Evolutionary conservation across 1,284 basidiomycete species (phyloP), one percentile per base, ranked within the genome.

Genomic region (Trichosporon sp.): DNA sequence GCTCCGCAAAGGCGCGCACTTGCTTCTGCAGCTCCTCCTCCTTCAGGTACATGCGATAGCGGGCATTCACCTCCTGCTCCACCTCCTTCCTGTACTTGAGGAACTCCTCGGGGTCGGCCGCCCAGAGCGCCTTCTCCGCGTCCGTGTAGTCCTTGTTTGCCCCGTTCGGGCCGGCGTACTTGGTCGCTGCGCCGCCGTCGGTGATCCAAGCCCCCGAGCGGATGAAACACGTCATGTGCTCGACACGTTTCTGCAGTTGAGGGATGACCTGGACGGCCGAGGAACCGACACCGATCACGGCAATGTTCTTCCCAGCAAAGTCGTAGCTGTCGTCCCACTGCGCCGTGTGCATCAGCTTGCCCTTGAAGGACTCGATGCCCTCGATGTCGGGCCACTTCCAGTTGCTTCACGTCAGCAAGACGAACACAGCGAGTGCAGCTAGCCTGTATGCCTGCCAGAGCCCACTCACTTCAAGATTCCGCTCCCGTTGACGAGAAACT

Each of bases 401-500:
- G 56, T 68, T 61, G 56, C 51, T 65, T 4, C 35, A 32, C 65
- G 51, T 54, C 14, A 63, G 59, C 19, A 4, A 19, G 8, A 10
- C 51, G 19, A 26, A 19, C 51, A 11, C 10, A 21, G 8, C 51
- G 51, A 54, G 51, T 7, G 19, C 6, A 4, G 16, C 19, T 3
- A 19, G 51, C 19, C 2, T 16, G 6, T 26, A 26, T 26, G 26
- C 3, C 19, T 19, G 16, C 6, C 16, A 48, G 4, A 32, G 6
- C 8, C 35, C 35, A 35, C 35, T 43, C 7, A 54, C 68, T 68
- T 69, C 2, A 73, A 48, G 2, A 78, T 67, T 1, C 80, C 81
- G 1, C 69, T 74, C 10, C 75, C 80, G 69, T 79, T 80, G 51
- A 82, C 72, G 51, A 82, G 74, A 65, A 81, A 73, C 68, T 82